These are phyloP conservation scores for Puccinia novopanici DNA, from an alignment of 1,284 basidiomycete genomes.

Conservation along the genomic window DNA sequence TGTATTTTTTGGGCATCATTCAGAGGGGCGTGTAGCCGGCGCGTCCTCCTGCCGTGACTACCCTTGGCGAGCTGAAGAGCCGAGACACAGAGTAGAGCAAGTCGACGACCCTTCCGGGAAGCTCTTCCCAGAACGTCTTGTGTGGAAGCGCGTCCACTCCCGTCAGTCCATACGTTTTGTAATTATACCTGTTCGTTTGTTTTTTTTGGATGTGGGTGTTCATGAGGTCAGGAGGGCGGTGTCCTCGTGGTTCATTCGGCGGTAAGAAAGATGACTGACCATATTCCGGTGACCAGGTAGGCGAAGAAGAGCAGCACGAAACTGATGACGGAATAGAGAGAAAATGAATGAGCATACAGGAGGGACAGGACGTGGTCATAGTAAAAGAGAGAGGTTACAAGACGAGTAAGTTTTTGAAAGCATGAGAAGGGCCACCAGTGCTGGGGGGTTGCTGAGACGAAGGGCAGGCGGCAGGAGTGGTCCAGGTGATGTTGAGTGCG, in stretches of 20 bases:
- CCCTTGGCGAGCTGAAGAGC: not conserved
- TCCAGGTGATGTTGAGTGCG: not conserved
- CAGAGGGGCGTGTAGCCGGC: not conserved
- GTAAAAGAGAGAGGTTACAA: not conserved
- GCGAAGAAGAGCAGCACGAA: not conserved
- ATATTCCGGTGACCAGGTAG: not conserved
- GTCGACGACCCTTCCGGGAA: not conserved
- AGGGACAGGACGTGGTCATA: not conserved
- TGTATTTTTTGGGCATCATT: not conserved
- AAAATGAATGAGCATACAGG: not conserved
- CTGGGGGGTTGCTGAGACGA: not conserved
- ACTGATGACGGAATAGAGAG: not conserved
- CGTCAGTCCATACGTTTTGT: slow-evolving; percentile 5
- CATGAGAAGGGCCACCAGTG: too few species aligned
- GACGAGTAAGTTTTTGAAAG: not conserved
- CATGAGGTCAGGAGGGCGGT: not conserved
- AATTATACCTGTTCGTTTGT: slow-evolving; percentile 7
- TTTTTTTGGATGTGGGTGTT: too few species aligned
- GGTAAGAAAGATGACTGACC: not conserved
- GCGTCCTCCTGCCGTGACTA: not conserved
- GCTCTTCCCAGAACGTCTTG: slow-evolving; percentile 11
- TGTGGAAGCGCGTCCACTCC: not conserved
- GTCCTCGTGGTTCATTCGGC: not conserved
- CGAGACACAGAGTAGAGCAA: not conserved
- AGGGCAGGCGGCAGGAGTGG: not conserved